These are phyloP conservation scores for Hypomontagnella submonticulosa DNA, from an alignment of 495 filamentous ascomycete genomes.

Conservation along the genomic window DNA sequence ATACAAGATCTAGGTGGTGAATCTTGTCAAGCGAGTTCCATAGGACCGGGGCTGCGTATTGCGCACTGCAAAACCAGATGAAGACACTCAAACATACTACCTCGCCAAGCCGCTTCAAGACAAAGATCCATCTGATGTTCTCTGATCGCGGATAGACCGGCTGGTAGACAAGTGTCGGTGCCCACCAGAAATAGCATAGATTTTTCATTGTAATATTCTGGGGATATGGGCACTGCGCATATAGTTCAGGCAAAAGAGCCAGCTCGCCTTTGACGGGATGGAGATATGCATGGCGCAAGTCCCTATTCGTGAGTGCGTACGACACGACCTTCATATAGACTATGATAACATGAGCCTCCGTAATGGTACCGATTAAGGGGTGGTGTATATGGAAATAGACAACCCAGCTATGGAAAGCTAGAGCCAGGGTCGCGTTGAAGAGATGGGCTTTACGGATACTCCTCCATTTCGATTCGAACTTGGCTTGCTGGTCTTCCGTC, in stretches of 20 bases:
- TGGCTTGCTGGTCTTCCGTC: conserved; percentile 65
- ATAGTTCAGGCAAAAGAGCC: conserved; percentile 78
- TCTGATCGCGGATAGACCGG: conserved; percentile 89
- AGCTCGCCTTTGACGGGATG: conserved; percentile 69
- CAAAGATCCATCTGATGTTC: conserved; percentile 84
- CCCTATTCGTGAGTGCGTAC: conserved; percentile 96
- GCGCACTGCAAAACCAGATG: conserved; percentile 92
- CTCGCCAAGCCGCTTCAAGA: conserved; percentile 83
- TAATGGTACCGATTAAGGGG: conserved; percentile 90
- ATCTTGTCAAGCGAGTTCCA: conserved; percentile 90
- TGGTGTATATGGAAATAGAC: conserved; percentile 93
- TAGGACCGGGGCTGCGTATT: conserved; percentile 91
- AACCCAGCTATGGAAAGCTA: conserved; percentile 80
- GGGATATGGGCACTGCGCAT: conserved; percentile 86
- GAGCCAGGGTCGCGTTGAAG: conserved; percentile 82
- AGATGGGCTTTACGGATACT: conserved; percentile 80
- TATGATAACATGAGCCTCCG: conserved; percentile 90
- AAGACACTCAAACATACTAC: conserved; percentile 78
- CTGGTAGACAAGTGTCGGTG: conserved; percentile 95
- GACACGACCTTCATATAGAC: conserved; percentile 96
- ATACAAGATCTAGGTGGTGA: conserved; percentile 77
- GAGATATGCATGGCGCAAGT: conserved; percentile 88
- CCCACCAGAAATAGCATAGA: conserved; percentile 95
- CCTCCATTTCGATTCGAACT: conserved; percentile 79
- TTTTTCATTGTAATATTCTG: conserved; percentile 88